Evolutionary conservation across 2,329 filamentous ascomycete species (phyloP), one percentile per base, ranked within the genome.

Genomic region (Rutstroemia sp.): DNA sequence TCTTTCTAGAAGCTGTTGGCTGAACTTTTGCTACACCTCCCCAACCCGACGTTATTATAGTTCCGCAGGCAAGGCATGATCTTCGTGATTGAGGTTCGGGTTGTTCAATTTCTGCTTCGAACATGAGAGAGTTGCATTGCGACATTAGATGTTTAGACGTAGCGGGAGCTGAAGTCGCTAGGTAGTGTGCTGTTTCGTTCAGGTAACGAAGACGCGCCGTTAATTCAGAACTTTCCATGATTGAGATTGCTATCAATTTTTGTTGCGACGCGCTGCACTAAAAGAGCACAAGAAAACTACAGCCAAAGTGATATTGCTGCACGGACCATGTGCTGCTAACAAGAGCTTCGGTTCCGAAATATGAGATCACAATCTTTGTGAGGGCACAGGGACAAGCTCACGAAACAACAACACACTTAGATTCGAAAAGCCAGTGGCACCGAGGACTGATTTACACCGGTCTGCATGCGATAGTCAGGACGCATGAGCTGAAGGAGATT

Each of bases 121-220:
- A 73, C 63, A 82, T 72, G 14, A 84, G 67, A 9, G 73, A 69
- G 60, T 76, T 75, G 56, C 78, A 75, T 55, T 74, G 73, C 63
- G 72, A 75, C 79, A 86, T 81, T 41, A 86, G 71, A 66, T 81
- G 77, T 12, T 81, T 80, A 14, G 83, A 84, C 1, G 75, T 79
- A 60, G 79, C 75, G 1, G 83, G 82, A 0, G 81, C 76, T 2
- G 75, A 69, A 10, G 69, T 67, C 3, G 75, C 72, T 16, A 86
- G 72, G 9, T 84, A 68, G 70, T 86, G 78, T 1, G 82, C 80
- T 1, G 82, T 80, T 65, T 84, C 76, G 10, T 77, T 80, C 3
- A 86, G 74, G 59, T 61, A 71, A 44, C 60, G 62, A 17, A 72
- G 61, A 63, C 65, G 68, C 57, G 64, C 58, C 34, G 67, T 64